A percentile compares a stretch with the other conserved stretches of the same genome.
Evolutionary conservation across 2,329 filamentous ascomycete genomes (phyloP).

Genomic region (Talaromyces marneffei): DNA sequence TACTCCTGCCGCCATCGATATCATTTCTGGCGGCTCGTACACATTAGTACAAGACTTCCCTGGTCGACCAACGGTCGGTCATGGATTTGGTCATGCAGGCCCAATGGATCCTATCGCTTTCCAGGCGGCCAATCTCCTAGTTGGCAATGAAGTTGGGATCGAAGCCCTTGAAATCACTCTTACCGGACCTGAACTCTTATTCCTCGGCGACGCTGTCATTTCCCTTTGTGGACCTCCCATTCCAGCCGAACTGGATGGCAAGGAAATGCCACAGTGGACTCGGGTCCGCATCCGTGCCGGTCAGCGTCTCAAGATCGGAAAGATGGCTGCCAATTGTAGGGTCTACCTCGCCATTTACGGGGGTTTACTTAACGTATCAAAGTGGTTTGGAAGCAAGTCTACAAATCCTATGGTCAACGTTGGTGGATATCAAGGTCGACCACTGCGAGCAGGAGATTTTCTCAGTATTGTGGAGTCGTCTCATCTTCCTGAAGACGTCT

Average conservation of each 20-base stretch:
- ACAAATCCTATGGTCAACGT: constrained; percentile 54
- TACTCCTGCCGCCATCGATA: constrained; percentile 48
- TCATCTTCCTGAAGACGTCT: neutral
- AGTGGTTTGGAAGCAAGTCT: constrained; percentile 55
- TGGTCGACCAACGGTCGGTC: constrained; percentile 51
- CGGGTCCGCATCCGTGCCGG: constrained; percentile 47
- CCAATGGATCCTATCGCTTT: constrained; percentile 40
- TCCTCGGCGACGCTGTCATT: constrained; percentile 50
- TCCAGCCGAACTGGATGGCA: constrained; percentile 47
- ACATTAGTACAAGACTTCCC: constrained; percentile 56
- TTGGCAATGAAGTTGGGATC: constrained; percentile 48
- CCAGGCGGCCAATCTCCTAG: constrained; percentile 46
- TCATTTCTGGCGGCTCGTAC: constrained; percentile 52
- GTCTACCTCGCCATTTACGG: neutral
- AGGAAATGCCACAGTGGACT: constrained; percentile 50
- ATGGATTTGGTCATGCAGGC: constrained; percentile 55
- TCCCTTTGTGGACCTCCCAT: constrained; percentile 54
- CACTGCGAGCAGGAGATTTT: constrained; percentile 50
- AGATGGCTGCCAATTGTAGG: constrained; percentile 26
- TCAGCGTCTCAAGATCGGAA: constrained; percentile 52
- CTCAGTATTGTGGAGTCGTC: constrained; percentile 22
- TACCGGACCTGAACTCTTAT: constrained; percentile 54
- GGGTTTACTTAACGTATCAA: neutral
- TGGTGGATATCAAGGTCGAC: constrained; percentile 56
- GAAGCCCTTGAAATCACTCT: constrained; percentile 58